Percentiles rank a stretch among this genome's conserved stretches.
Conservation (phyloP, 2,329 filamentous ascomycete genomes). For the Arthroderma sp. region DNA sequence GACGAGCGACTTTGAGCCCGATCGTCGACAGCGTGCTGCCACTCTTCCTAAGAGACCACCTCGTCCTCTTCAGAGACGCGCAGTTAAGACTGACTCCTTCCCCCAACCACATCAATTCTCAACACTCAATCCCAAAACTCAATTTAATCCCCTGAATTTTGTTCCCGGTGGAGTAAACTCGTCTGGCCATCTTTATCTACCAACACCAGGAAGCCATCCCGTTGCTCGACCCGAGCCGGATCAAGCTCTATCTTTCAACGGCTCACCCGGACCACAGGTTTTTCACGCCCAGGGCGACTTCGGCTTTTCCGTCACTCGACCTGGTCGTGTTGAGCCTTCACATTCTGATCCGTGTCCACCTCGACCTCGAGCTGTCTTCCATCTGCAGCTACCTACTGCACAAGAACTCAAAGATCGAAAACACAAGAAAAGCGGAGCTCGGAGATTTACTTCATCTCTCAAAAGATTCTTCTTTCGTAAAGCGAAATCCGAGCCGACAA, state of each 20-base stretch:
- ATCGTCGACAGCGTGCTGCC: neutral
- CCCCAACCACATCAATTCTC: conserved; percentile 15
- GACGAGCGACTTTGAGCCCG: neutral
- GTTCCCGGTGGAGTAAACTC: conserved; percentile 10
- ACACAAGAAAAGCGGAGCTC: conserved; percentile 6
- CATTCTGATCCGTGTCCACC: neutral
- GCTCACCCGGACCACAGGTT: neutral
- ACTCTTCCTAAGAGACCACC: conserved; percentile 3
- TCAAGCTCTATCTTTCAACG: neutral
- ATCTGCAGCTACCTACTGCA: conserved; percentile 5
- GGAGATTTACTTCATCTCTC: conserved; percentile 9
- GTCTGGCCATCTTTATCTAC: conserved; percentile 7
- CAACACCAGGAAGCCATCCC: conserved; percentile 1
- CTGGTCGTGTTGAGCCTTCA: conserved; percentile 4
- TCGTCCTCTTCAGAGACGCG: neutral
- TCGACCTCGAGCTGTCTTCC: neutral
- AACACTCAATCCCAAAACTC: conserved; percentile 10
- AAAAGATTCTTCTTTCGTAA: conserved; percentile 12
- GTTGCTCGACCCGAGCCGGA: neutral
- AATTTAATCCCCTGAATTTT: conserved; percentile 15
- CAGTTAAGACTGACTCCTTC: conserved; percentile 1
- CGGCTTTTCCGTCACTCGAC: neutral
- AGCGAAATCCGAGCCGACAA: conserved; percentile 5
- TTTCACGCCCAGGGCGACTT: neutral
- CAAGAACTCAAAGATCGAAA: conserved; percentile 5